These are phyloP conservation scores for Curvularia spicifera DNA, from an alignment of 2,329 filamentous ascomycete species.

Conservation along the genomic window DNA sequence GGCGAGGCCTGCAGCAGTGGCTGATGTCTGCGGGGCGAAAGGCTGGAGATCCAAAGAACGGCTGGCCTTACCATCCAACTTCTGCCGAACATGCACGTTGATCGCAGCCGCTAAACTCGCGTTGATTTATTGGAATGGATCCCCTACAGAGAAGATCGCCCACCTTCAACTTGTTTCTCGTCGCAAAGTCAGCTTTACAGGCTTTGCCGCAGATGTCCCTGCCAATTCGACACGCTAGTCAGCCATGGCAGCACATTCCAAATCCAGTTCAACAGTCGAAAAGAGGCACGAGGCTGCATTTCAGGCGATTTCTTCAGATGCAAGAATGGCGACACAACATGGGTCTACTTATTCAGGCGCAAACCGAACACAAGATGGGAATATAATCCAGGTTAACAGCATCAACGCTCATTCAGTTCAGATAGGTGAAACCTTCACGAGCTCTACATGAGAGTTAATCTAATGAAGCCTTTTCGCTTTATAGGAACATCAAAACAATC, in stretches of 20 bases:
- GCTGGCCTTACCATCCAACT: not conserved
- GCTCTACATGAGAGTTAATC: too few relatives aligned
- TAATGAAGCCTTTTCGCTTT: not conserved
- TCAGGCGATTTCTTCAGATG: not conserved
- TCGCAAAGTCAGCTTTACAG: too few relatives aligned
- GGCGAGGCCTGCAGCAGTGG: not conserved
- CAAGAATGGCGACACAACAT: not conserved
- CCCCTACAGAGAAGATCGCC: too few relatives aligned
- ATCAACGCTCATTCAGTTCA: not conserved
- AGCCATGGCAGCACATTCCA: not conserved
- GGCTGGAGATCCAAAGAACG: not conserved
- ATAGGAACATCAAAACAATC: not conserved
- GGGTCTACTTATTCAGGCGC: not conserved
- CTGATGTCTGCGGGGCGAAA: not conserved
- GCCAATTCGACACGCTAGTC: not conserved
- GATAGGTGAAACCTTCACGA: not conserved
- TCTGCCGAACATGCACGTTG: not conserved
- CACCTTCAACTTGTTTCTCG: too few relatives aligned
- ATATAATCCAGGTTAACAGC: not conserved
- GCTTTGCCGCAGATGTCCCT: too few relatives aligned
- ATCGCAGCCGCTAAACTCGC: not conserved
- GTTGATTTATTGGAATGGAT: not conserved
- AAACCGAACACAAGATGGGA: not conserved
- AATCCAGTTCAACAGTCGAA: not conserved
- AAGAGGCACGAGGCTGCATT: too few relatives aligned